These are phyloP conservation scores for Blakeslea trispora DNA, from an alignment of 371 early-diverging fungal species.

Conservation along the genomic window DNA sequence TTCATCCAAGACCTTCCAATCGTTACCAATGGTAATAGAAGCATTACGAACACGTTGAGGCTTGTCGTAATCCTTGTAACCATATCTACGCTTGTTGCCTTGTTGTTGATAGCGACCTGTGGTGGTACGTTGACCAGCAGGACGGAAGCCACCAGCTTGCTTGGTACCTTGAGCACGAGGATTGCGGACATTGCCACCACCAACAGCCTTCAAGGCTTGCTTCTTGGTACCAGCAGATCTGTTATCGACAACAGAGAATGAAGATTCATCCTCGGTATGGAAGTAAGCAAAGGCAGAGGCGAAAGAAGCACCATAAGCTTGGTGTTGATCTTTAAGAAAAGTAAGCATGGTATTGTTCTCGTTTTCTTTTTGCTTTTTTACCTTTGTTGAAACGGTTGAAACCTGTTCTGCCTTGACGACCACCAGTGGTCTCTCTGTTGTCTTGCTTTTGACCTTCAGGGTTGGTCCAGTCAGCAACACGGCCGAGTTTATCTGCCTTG, in stretches of 20 bases:
- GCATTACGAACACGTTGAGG: constrained; percentile 84
- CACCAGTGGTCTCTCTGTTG: constrained; percentile 48
- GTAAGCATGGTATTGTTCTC: constrained; percentile 2
- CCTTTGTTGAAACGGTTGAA: constrained; percentile 68
- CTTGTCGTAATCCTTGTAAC: constrained; percentile 57
- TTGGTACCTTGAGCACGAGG: constrained; percentile 37
- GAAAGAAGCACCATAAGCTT: constrained; percentile 86
- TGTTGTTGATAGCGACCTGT: constrained; percentile 52
- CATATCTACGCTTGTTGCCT: constrained; percentile 44
- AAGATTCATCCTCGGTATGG: constrained; percentile 91
- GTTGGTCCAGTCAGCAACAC: constrained; percentile 91
- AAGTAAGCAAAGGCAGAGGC: constrained; percentile 90
- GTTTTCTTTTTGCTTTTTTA: constrained; percentile 22
- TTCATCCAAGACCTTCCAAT: constrained; percentile 95
- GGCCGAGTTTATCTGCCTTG: constrained; percentile 93
- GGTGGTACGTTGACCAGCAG: constrained; percentile 49
- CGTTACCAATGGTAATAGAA: constrained; percentile 83
- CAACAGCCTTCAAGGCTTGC: constrained; percentile 62
- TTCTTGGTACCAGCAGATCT: constrained; percentile 73
- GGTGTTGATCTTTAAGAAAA: constrained; percentile 75
- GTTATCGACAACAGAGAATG: constrained; percentile 96
- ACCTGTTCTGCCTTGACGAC: constrained; percentile 58
- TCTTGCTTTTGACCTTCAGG: constrained; percentile 70
- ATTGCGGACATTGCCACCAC: constrained; percentile 34
- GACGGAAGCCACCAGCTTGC: constrained; percentile 35